phyloP scores from a whole-genome alignment of 306 rosid genomes.

The Sindora glabra region DNA sequence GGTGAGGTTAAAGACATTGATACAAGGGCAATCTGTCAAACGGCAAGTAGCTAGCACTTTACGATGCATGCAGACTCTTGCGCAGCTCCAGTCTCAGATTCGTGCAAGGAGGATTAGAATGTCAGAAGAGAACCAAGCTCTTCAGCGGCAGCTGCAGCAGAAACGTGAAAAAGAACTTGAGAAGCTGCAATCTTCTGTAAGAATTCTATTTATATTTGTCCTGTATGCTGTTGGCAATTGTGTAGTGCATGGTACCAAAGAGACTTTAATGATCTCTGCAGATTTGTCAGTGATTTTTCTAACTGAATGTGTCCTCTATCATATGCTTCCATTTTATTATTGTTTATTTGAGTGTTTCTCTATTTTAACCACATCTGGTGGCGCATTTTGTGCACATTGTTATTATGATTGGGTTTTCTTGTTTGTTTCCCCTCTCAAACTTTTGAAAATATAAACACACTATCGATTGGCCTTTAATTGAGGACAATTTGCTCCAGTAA shows the following conservation, averaged over 20 bases:
- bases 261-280: background rate
- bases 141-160: constrained; percentile 58
- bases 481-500: background rate
- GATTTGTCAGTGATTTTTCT: background rate
- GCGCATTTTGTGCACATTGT: background rate
- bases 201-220: constrained; percentile 10
- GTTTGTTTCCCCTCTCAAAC: background rate
- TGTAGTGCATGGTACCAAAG: background rate
- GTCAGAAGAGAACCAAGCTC: constrained; percentile 82
- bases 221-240: background rate
- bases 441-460: background rate
- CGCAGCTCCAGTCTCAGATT: constrained; percentile 70
- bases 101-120: constrained; percentile 63
- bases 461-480: background rate
- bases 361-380: background rate
- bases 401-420: background rate
- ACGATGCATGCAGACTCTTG: constrained; percentile 86
- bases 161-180: constrained; percentile 61
- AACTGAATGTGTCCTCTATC: background rate
- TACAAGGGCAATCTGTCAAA: constrained; percentile 73
- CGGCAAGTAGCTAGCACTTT: constrained; percentile 71
- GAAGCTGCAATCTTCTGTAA: constrained; percentile 51
- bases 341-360: background rate
- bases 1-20: constrained; percentile 69
- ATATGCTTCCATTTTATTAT: background rate